phyloP scores from a whole-genome alignment of 306 rosid species.

The Coriaria nepalensis region DNA sequence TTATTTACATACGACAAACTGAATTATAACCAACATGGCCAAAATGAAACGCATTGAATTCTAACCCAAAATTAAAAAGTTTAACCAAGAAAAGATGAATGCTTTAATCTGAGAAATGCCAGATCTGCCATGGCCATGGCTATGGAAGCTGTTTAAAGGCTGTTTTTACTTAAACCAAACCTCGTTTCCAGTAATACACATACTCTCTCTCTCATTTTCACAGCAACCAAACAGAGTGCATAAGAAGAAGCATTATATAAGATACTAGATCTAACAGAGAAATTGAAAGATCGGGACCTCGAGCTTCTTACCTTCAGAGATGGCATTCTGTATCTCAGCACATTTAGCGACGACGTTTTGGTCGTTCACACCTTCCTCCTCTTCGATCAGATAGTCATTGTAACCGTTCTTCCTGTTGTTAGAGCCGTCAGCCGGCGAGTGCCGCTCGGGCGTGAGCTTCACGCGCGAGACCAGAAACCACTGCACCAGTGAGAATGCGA shows the following conservation, averaged over 20 bases:
- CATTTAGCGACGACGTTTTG: conserved; percentile 52
- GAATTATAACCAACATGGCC: background rate
- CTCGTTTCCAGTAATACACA: background rate
- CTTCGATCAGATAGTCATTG: conserved; percentile 45
- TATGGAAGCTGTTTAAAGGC: too few species aligned
- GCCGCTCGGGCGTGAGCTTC: conserved; percentile 39
- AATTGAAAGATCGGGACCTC: conserved; percentile 4
- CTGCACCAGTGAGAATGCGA: conserved; percentile 50
- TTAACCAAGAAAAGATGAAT: background rate
- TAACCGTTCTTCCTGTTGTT: conserved; percentile 41
- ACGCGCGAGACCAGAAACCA: conserved; percentile 60
- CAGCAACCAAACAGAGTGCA: conserved; percentile 1
- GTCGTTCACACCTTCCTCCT: conserved; percentile 66
- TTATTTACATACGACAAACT: conserved; percentile 2
- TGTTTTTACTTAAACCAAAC: background rate
- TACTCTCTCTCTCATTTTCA: background rate
- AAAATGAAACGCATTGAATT: background rate
- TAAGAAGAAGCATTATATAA: background rate
- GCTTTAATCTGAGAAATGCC: background rate
- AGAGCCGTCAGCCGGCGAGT: conserved; percentile 21
- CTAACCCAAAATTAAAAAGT: background rate
- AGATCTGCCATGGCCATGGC: too few species aligned
- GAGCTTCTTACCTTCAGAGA: conserved; percentile 52
- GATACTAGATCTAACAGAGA: conserved; percentile 9
- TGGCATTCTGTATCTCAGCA: conserved; percentile 65